A percentile compares a stretch with the other conserved stretches of the same genome.
Conservation (phyloP, 1,139 yeast genomes). For the Pneumocystis canis region DNA sequence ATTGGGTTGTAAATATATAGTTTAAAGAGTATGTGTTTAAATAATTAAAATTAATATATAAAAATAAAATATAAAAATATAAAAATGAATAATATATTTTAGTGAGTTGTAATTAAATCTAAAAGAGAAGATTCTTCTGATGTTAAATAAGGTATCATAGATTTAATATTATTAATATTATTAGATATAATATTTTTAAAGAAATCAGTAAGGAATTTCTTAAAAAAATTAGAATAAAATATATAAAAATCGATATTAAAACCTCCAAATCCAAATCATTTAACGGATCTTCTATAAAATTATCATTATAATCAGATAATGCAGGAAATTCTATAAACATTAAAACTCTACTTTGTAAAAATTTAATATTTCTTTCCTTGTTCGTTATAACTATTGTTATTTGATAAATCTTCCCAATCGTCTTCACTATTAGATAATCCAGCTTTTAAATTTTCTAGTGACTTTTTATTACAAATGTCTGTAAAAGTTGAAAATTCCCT, state of each 20-base stretch:
- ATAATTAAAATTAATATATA: neutral
- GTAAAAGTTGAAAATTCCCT: conserved; percentile 5
- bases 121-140: neutral
- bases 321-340: neutral
- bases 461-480: conserved; percentile 5
- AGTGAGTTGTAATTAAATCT: neutral
- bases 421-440: conserved; percentile 6
- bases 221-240: neutral
- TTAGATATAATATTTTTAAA: neutral
- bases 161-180: neutral
- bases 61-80: neutral
- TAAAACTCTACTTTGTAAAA: neutral
- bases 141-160: neutral
- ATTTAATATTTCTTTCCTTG: neutral
- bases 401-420: neutral
- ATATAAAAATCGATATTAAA: neutral
- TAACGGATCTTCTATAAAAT: neutral
- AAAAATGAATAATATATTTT: neutral
- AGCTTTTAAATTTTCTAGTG: neutral
- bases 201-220: neutral
- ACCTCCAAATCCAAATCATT: neutral
- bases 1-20: neutral
- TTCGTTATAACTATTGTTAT: neutral
- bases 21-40: neutral
- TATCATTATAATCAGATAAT: neutral